A percentile compares a stretch with the other conserved stretches of the same genome.
Conservation (phyloP, 2,329 filamentous ascomycete genomes). For the Fusarium sp. region DNA sequence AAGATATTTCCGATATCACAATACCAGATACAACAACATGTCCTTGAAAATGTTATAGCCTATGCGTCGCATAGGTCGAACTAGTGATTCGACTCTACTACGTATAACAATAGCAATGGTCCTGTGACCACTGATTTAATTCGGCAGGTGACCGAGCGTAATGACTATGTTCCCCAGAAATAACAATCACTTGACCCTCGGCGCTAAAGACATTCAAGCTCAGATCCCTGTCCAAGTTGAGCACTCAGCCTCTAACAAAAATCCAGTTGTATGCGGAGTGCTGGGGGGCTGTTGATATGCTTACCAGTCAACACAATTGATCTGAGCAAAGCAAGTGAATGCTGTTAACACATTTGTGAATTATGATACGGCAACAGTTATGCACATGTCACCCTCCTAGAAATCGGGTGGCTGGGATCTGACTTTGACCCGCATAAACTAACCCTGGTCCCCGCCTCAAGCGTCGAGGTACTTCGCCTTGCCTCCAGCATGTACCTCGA, state of each 20-base stretch:
- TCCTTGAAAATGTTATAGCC: background rate
- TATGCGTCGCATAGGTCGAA: background rate
- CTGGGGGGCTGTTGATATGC: too few relatives aligned
- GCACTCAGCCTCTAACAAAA: slow-evolving; percentile 2
- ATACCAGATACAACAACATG: background rate
- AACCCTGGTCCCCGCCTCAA: slow-evolving; percentile 13
- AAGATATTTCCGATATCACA: too few relatives aligned
- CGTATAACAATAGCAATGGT: background rate
- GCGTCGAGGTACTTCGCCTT: slow-evolving; percentile 15
- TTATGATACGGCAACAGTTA: background rate
- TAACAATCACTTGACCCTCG: slow-evolving; percentile 28
- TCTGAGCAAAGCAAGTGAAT: slow-evolving; percentile 2
- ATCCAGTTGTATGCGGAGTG: background rate
- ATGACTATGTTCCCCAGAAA: slow-evolving; percentile 15
- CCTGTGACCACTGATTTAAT: slow-evolving; percentile 23
- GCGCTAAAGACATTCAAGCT: slow-evolving; percentile 12
- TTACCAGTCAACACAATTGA: background rate
- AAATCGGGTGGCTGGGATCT: slow-evolving; percentile 28
- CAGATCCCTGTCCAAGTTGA: background rate
- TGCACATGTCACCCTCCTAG: background rate
- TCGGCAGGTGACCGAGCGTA: slow-evolving; percentile 25
- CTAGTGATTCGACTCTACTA: background rate
- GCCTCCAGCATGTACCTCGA: slow-evolving; percentile 9
- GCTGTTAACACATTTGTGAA: background rate
- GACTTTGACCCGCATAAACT: slow-evolving; percentile 4